Base-by-base conservation (phyloP, 345 rosid genomes). In the Mallotus nudiflorus region DNA sequence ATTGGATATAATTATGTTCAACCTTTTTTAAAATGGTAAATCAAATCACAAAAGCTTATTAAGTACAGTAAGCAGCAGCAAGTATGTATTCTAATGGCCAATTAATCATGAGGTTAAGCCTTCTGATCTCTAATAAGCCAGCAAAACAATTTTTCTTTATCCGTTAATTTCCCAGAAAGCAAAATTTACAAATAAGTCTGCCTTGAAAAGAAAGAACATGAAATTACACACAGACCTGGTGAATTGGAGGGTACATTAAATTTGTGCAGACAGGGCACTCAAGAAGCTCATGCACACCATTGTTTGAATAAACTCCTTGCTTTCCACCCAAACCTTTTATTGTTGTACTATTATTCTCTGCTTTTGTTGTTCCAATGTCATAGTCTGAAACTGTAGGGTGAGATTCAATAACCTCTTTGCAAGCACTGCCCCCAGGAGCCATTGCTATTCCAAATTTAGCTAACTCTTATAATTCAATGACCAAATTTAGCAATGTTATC, bases 361-460 rank as follows among this genome's bases (percentile, higher is more conserved):
- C 45, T 61, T 68, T 75, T 57, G 73, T 20, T 6, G 71, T 68
- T 45, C 68, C 49, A 56, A 71, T 27, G 18, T 73, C 76, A 44
- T 69, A 76, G 49, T 73, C 84, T 18, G 69, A 49, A 49, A 70
- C 22, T 1, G 55, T 13, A 19, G 73, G 33, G 55, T 48, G 66
- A 63, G 82, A 75, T 57, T 84, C 84, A 35, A 73, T 33, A 73
- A 76, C 82, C 75, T 86, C 86, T 77, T 81, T 77, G 52, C 78
- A 84, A n/a, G 75, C 31, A 69, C 80, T 59, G 35, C 85, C 81
- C 55, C 81, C 83, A 65, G 87, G 82, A 80, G 86, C 85, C 87
- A 84, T 86, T 71, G 75, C 35, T 71, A 42, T 51, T 66, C 64
- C 67, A 37, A 73, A 52, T 24, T 59, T 29, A 37, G 53, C 42